A percentile compares a stretch with the other conserved stretches of the same genome.
phyloP scores from a whole-genome alignment of 768 basidiomycete genomes.

The Termitomyces titanicus region DNA sequence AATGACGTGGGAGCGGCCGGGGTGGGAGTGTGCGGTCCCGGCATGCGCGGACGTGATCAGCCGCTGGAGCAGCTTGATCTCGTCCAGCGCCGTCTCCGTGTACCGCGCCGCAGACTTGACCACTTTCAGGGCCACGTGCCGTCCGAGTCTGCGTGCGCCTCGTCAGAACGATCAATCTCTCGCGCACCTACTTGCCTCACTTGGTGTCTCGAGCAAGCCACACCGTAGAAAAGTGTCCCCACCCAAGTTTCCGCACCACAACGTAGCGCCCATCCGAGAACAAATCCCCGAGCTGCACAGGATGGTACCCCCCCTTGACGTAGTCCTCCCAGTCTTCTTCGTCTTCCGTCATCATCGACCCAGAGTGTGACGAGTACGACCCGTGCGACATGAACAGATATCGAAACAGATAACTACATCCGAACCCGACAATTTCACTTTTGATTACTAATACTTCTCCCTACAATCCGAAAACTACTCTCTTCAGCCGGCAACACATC shows the following conservation, averaged over 20 bases:
- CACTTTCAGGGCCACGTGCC: conserved; percentile 98
- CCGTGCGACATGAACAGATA: conserved; percentile 82
- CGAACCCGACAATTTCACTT: no score
- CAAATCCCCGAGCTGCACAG: conserved; percentile 91
- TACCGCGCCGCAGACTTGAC: conserved; percentile 97
- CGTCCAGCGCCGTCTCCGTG: conserved; percentile 97
- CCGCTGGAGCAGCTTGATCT: conserved; percentile 96
- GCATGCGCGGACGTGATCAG: conserved; percentile 81
- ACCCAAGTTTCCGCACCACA: conserved; percentile 93
- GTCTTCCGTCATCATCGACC: conserved; percentile 85
- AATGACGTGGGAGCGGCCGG: conserved; percentile 92
- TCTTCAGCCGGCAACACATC: background rate
- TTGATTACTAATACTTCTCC: no score
- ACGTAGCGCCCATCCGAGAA: conserved; percentile 86
- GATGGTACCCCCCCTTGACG: conserved; percentile 80
- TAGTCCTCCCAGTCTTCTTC: conserved; percentile 93
- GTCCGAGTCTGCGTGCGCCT: conserved; percentile 70
- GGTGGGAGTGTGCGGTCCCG: conserved; percentile 69
- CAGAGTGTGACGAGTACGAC: conserved; percentile 55
- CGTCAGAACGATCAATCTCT: no score
- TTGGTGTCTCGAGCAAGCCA: conserved; percentile 85
- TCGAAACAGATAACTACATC: no score
- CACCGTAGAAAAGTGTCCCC: conserved; percentile 93
- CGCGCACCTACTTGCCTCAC: no score
- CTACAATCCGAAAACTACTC: no score